Percentiles rank a stretch among this genome's conserved stretches.
phyloP scores from a whole-genome alignment of 345 rosid genomes.

The Salix udensis region DNA sequence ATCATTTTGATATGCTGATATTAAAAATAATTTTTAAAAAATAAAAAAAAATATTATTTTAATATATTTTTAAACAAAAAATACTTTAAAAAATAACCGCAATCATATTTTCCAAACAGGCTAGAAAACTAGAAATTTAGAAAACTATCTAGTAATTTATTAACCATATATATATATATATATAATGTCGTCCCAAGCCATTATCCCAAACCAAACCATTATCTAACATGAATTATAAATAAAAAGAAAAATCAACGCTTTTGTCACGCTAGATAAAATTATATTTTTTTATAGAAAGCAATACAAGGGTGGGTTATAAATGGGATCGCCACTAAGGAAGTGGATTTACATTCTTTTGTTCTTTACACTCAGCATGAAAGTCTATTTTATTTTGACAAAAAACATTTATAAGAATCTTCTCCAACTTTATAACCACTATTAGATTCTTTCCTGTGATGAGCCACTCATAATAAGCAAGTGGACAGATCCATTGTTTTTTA shows the following conservation, averaged over 20 bases:
- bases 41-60: too few species aligned
- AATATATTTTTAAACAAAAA: too few species aligned
- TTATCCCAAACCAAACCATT: background rate
- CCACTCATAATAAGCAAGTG: slow-evolving; percentile 22
- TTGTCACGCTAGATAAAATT: background rate
- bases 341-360: slow-evolving; percentile 26
- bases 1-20: too few species aligned
- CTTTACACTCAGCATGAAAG: slow-evolving; percentile 21
- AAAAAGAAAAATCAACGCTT: background rate
- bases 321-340: slow-evolving; percentile 41
- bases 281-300: background rate
- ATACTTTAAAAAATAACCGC: too few species aligned
- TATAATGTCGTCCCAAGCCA: background rate
- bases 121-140: too few species aligned
- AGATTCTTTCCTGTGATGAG: slow-evolving; percentile 10
- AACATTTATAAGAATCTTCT: slow-evolving; percentile 9
- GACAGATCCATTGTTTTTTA: background rate
- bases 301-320: slow-evolving; percentile 19
- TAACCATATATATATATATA: too few species aligned
- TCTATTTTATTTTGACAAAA: background rate
- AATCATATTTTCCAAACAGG: too few species aligned
- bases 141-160: too few species aligned
- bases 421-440: background rate
- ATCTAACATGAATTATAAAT: background rate
- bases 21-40: too few species aligned